These are phyloP conservation scores for Orbilia quercus DNA, from an alignment of 2,329 filamentous ascomycete genomes.

Conservation along the genomic window DNA sequence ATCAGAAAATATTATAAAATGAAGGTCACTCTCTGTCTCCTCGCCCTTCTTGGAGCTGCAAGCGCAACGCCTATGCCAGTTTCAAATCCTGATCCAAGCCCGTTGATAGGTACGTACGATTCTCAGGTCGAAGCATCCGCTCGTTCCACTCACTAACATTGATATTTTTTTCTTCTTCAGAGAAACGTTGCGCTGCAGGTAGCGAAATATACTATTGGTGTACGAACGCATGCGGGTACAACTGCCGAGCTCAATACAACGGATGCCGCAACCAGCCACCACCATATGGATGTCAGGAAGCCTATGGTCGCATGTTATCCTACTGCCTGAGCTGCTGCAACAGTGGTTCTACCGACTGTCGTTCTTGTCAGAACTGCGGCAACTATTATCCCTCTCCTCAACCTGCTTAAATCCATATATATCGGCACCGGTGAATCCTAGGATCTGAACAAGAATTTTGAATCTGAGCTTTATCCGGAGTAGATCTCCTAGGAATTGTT, in stretches of 20 bases:
- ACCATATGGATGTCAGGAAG: constrained; percentile 22
- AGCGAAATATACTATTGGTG: constrained; percentile 29
- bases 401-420: constrained; percentile 16
- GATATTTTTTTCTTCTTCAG: constrained; percentile 5
- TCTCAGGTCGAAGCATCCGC: neutral
- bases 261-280: constrained; percentile 25
- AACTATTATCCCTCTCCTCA: constrained; percentile 12
- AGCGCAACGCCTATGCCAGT: constrained; percentile 34
- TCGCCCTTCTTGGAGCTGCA: constrained; percentile 37
- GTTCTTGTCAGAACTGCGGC: constrained; percentile 30
- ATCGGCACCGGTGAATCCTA: too few species aligned
- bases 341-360: constrained; percentile 15
- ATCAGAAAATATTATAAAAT: constrained; percentile 24
- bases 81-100: constrained; percentile 16
- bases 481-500: too few species aligned
- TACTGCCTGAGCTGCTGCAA: constrained; percentile 25
- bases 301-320: constrained; percentile 35
- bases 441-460: too few species aligned
- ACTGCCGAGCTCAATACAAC: constrained; percentile 39
- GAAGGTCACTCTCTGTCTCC: constrained; percentile 42
- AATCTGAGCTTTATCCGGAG: too few species aligned
- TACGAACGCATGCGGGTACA: constrained; percentile 33
- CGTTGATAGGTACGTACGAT: constrained; percentile 23
- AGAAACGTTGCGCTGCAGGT: constrained; percentile 39
- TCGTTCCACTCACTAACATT: constrained; percentile 9